Evolutionary conservation across 1,284 basidiomycete genomes (phyloP).

Genomic region (Cryptococcus jaspeensis): DNA sequence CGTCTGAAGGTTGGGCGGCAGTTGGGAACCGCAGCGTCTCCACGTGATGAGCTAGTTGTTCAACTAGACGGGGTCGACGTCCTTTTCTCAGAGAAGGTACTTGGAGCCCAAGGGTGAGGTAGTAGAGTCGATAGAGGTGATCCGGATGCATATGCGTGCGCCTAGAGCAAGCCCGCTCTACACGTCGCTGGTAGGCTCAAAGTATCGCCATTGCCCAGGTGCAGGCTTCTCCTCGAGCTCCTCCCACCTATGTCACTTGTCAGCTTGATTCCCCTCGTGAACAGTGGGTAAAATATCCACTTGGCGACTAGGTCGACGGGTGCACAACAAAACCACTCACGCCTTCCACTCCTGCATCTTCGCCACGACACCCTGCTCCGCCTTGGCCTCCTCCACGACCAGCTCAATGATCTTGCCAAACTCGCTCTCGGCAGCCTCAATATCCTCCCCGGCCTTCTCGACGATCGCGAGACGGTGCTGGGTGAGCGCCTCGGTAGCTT

Average conservation of each 20-base stretch:
- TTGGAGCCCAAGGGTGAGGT: too few relatives aligned
- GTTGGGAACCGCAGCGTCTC: too few relatives aligned
- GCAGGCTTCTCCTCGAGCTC: constrained; percentile 36
- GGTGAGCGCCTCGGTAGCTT: constrained; percentile 85
- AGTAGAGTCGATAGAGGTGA: neutral
- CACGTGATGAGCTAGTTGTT: too few relatives aligned
- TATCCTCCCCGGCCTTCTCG: constrained; percentile 65
- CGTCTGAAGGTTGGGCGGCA: too few relatives aligned
- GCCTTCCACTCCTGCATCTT: constrained; percentile 95
- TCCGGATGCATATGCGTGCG: neutral
- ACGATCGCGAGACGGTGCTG: constrained; percentile 75
- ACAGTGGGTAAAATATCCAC: neutral
- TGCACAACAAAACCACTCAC: too few relatives aligned
- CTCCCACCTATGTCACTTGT: constrained; percentile 39
- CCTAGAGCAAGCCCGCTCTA: constrained; percentile 5
- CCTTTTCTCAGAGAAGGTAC: too few relatives aligned
- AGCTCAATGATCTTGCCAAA: constrained; percentile 50
- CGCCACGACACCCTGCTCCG: constrained; percentile 72
- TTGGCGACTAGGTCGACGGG: too few relatives aligned
- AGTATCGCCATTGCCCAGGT: constrained; percentile 47
- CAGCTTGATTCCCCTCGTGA: constrained; percentile 2
- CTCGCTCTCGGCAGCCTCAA: constrained; percentile 67
- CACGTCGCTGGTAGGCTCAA: constrained; percentile 36
- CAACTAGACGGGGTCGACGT: too few relatives aligned
- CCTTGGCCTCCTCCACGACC: constrained; percentile 71